phyloP scores from a whole-genome alignment of 192 early-diverging fungal species.

The Mortierella claussenii region DNA sequence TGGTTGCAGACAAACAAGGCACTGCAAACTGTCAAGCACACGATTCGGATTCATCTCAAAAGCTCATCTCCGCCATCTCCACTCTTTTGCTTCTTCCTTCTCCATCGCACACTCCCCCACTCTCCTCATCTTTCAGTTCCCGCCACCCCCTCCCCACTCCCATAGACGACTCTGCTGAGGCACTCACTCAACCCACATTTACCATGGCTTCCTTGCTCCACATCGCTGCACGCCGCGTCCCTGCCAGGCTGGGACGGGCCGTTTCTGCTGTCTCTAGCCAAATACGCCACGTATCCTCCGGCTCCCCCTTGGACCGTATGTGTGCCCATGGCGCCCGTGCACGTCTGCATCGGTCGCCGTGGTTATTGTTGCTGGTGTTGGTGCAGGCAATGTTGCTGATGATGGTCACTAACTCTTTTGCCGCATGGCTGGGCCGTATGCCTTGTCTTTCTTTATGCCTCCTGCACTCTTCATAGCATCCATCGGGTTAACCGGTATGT shows the following conservation, averaged over 20 bases:
- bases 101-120: not conserved
- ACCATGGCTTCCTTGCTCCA: slow-evolving; percentile 36
- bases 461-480: slow-evolving; percentile 19
- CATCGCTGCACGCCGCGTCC: slow-evolving; percentile 24
- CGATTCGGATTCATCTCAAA: too few species aligned
- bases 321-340: not conserved
- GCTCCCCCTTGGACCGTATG: slow-evolving; percentile 40
- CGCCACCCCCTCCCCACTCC: not conserved
- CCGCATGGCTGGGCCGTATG: too few species aligned
- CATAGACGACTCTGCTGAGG: not conserved
- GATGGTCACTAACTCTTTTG: not conserved
- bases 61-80: too few species aligned
- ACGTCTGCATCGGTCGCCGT: not conserved
- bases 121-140: not conserved
- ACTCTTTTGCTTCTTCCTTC: not conserved
- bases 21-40: too few species aligned
- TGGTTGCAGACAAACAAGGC: too few species aligned
- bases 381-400: too few species aligned
- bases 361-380: not conserved
- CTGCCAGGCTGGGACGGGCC: slow-evolving; percentile 12
- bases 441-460: not conserved
- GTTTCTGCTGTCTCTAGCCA: slow-evolving; percentile 18
- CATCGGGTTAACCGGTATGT: slow-evolving; percentile 39
- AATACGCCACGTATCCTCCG: slow-evolving; percentile 25
- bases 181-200: too few species aligned